These are phyloP conservation scores for Amphichorda felina DNA, from an alignment of 2,329 filamentous ascomycete species.

Conservation along the genomic window DNA sequence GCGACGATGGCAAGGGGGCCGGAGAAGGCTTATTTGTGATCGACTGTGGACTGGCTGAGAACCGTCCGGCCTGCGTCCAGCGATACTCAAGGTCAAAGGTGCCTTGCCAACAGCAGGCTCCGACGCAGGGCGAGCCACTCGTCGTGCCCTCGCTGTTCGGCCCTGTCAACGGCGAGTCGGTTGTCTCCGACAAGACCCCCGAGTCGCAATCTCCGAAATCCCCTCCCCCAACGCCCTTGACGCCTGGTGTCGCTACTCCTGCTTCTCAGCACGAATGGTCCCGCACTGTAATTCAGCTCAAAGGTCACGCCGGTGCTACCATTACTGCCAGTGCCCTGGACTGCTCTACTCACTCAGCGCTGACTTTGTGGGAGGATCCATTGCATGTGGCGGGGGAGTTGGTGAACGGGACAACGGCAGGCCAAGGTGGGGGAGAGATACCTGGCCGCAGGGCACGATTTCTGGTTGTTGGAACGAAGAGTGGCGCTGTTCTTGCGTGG, in stretches of 20 bases:
- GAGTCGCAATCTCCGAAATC: constrained; percentile 11
- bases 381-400: constrained; percentile 21
- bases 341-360: constrained; percentile 56
- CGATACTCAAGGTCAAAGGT: constrained; percentile 26
- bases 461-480: constrained; percentile 68
- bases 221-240: constrained; percentile 10
- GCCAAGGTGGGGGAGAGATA: constrained; percentile 38
- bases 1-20: constrained; percentile 61
- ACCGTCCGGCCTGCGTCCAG: constrained; percentile 27
- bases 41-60: constrained; percentile 56
- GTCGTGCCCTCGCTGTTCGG: constrained; percentile 18
- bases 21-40: constrained; percentile 72
- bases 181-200: constrained; percentile 5
- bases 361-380: constrained; percentile 70
- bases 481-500: constrained; percentile 72
- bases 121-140: background rate
- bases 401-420: background rate
- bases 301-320: constrained; percentile 42
- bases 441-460: constrained; percentile 78
- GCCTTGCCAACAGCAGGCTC: constrained; percentile 4
- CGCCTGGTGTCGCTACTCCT: constrained; percentile 3
- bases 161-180: constrained; percentile 2
- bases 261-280: constrained; percentile 18
- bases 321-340: constrained; percentile 66
- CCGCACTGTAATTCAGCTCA: constrained; percentile 29